phyloP scores from a whole-genome alignment of 129 eudicot genomes.

The Solidago caesia region DNA sequence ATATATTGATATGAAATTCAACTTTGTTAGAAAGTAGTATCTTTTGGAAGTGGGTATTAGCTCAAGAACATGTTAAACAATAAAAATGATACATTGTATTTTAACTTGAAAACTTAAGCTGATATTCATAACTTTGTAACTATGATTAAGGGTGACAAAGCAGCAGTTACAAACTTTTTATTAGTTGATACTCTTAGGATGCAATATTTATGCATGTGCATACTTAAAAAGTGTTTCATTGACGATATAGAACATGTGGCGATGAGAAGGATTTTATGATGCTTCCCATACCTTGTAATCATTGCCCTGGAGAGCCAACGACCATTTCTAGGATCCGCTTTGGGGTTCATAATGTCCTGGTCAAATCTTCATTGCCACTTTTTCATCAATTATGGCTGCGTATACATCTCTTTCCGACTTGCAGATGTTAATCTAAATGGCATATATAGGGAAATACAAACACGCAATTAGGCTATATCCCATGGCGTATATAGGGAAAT shows the following conservation, averaged over 20 bases:
- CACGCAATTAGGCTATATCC: neutral
- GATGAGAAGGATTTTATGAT: conserved; percentile 29
- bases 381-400: conserved; percentile 83
- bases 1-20: too few species aligned
- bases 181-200: conserved; percentile 18
- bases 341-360: conserved; percentile 87
- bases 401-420: conserved; percentile 92
- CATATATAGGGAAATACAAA: conserved; percentile 6
- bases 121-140: too few species aligned
- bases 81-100: too few species aligned
- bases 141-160: too few species aligned
- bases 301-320: conserved; percentile 63
- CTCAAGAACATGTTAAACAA: too few species aligned
- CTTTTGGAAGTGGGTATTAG: too few species aligned
- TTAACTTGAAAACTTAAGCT: too few species aligned
- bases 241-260: neutral
- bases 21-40: too few species aligned
- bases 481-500: too few species aligned
- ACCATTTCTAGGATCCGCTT: conserved; percentile 62
- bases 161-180: neutral
- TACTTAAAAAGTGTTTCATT: conserved; percentile 8
- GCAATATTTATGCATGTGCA: conserved; percentile 21
- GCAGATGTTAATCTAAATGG: conserved; percentile 51
- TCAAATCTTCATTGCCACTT: conserved; percentile 90
- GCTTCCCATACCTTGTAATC: conserved; percentile 95